These are phyloP conservation scores for Phyllosticta citrichinensis DNA, from an alignment of 2,329 filamentous ascomycete genomes.

Conservation along the genomic window DNA sequence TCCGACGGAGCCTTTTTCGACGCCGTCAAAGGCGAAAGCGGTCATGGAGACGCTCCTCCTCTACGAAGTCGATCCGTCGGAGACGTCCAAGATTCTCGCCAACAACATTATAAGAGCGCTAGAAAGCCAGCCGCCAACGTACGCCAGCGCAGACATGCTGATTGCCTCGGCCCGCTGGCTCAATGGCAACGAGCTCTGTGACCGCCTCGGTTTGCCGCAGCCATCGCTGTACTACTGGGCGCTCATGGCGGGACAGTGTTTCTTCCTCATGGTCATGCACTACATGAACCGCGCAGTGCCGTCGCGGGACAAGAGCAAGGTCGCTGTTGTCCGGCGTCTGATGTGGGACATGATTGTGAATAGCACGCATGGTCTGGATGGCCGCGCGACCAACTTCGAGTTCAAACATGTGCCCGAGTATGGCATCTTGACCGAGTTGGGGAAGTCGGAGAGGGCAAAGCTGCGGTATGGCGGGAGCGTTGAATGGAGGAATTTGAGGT, in stretches of 20 bases:
- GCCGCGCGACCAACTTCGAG: conserved; percentile 53
- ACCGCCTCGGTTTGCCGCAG: conserved; percentile 48
- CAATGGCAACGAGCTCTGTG: conserved; percentile 54
- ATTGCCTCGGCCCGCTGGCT: conserved; percentile 59
- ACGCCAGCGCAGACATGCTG: conserved; percentile 56
- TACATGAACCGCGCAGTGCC: conserved; percentile 43
- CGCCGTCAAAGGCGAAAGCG: conserved; percentile 44
- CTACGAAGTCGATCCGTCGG: conserved; percentile 56
- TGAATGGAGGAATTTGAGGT: conserved; percentile 39
- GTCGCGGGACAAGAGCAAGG: conserved; percentile 42
- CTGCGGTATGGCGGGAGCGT: conserved; percentile 26
- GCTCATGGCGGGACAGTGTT: conserved; percentile 54
- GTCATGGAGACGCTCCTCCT: conserved; percentile 59
- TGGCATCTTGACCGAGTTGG: conserved; percentile 39
- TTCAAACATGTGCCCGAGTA: conserved; percentile 60
- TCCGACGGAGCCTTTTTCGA: conserved; percentile 51
- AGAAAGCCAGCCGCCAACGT: conserved; percentile 55
- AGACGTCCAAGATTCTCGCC: conserved; percentile 53
- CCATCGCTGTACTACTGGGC: conserved; percentile 49
- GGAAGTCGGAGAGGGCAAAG: conserved; percentile 31
- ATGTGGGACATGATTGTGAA: conserved; percentile 54
- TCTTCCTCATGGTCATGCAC: conserved; percentile 51
- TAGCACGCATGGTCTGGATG: conserved; percentile 51
- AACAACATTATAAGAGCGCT: conserved; percentile 66
- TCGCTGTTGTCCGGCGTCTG: conserved; percentile 40